phyloP scores from a whole-genome alignment of 192 early-diverging fungal species.

The Allomyces macrogynus region DNA sequence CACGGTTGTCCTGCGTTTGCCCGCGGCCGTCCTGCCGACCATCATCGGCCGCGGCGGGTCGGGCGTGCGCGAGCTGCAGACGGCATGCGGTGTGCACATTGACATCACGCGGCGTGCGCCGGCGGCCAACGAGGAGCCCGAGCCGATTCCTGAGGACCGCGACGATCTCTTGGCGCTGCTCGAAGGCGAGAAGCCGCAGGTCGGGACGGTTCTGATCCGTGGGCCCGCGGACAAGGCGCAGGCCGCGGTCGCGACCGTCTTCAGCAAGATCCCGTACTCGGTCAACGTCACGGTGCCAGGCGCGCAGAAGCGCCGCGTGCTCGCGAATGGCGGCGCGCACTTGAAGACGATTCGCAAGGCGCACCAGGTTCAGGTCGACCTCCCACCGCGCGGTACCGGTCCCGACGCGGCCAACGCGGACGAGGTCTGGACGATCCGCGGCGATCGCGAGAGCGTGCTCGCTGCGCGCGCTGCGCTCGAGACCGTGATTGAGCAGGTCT shows the following conservation, averaged over 20 bases:
- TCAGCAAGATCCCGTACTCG: too few species aligned
- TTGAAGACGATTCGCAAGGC: too few species aligned
- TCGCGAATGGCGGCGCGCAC: too few species aligned
- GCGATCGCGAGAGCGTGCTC: slow-evolving; percentile 1
- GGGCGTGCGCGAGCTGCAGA: slow-evolving; percentile 48
- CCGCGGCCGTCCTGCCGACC: slow-evolving; percentile 48
- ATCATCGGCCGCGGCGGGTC: slow-evolving; percentile 64
- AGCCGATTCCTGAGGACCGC: not conserved
- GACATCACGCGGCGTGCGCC: slow-evolving; percentile 26
- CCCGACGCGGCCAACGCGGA: too few species aligned
- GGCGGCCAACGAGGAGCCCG: not conserved
- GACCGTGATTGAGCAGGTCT: slow-evolving; percentile 6
- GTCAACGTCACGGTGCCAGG: too few species aligned
- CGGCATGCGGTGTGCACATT: slow-evolving; percentile 40
- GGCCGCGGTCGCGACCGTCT: too few species aligned
- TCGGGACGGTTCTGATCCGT: too few species aligned
- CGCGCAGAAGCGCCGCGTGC: too few species aligned
- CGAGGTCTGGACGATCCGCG: not conserved
- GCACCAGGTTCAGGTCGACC: too few species aligned
- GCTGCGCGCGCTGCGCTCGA: not conserved
- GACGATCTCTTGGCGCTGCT: not conserved
- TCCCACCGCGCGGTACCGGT: too few species aligned
- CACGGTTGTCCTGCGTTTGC: slow-evolving; percentile 37
- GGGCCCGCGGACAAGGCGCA: too few species aligned
- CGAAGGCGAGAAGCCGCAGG: too few species aligned